Conservation (phyloP, 164 flowering plant genomes). For the Aristolochia fimbriata region DNA sequence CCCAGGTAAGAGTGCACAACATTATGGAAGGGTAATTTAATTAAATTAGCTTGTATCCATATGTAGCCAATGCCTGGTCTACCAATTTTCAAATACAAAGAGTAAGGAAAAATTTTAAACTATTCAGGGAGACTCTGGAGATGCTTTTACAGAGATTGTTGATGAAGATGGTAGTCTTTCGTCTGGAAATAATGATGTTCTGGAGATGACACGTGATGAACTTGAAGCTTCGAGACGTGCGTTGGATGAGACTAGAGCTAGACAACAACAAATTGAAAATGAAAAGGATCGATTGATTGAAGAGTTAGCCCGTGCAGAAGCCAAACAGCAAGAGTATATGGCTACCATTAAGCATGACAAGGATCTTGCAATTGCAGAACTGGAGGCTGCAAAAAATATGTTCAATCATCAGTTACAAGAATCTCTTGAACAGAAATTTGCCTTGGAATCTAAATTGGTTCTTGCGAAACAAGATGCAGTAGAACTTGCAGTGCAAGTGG, state of each 20-base stretch:
- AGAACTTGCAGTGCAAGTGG: constrained; percentile 59
- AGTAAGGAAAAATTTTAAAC: neutral
- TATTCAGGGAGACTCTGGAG: constrained; percentile 33
- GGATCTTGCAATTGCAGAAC: constrained; percentile 38
- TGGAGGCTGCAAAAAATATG: constrained; percentile 38
- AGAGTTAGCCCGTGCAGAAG: constrained; percentile 31
- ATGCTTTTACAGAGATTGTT: constrained; percentile 13
- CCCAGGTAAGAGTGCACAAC: constrained; percentile 16
- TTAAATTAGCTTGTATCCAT: neutral
- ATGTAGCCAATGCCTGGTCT: neutral
- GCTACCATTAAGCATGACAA: constrained; percentile 37
- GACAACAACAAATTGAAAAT: constrained; percentile 33
- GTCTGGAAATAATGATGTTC: constrained; percentile 14
- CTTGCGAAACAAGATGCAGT: constrained; percentile 48
- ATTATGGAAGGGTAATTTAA: neutral
- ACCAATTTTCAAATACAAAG: neutral
- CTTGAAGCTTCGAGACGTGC: constrained; percentile 18
- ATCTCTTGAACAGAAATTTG: constrained; percentile 37
- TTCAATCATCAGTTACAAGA: constrained; percentile 40
- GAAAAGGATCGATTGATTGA: constrained; percentile 42
- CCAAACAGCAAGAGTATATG: constrained; percentile 35
- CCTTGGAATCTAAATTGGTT: constrained; percentile 42
- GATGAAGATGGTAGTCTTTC: constrained; percentile 17
- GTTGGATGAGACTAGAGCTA: constrained; percentile 27
- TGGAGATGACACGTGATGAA: constrained; percentile 20